Conservation (phyloP, 805 yeast genomes). For the Hagleromyces aurorensis region DNA sequence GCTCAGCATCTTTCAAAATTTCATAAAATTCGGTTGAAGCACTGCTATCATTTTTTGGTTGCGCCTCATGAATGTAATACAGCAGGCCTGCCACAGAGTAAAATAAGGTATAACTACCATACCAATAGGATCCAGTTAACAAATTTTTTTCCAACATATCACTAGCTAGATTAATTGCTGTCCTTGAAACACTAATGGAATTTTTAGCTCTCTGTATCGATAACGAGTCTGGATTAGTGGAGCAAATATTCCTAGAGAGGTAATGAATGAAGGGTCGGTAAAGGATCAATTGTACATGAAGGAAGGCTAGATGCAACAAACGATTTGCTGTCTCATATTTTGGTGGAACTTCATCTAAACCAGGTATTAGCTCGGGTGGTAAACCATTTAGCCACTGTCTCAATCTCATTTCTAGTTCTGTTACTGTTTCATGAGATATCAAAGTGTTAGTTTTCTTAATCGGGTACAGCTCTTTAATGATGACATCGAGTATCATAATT, state of each 20-base stretch:
- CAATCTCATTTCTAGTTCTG: constrained; percentile 61
- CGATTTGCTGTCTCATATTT: constrained; percentile 66
- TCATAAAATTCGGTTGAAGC: constrained; percentile 42
- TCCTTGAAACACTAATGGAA: constrained; percentile 76
- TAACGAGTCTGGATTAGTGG: constrained; percentile 18
- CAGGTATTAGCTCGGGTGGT: constrained; percentile 66
- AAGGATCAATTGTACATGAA: constrained; percentile 75
- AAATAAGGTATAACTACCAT: constrained; percentile 86
- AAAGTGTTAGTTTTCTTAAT: constrained; percentile 26
- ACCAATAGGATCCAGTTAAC: constrained; percentile 87
- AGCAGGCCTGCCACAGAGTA: constrained; percentile 84
- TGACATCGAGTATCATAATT: constrained; percentile 60
- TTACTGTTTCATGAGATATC: constrained; percentile 41
- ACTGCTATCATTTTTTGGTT: constrained; percentile 37
- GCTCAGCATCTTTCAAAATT: constrained; percentile 71
- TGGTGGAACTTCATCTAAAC: constrained; percentile 27
- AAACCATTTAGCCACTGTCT: constrained; percentile 65
- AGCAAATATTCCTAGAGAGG: constrained; percentile 44
- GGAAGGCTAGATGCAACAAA: constrained; percentile 60
- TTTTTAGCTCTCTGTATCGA: constrained; percentile 72
- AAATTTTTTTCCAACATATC: constrained; percentile 67
- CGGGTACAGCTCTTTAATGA: constrained; percentile 70
- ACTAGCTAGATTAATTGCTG: constrained; percentile 71
- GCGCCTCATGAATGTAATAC: constrained; percentile 61
- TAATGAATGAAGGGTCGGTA: constrained; percentile 85